Evolutionary conservation across 2,329 filamentous ascomycete species (phyloP), one percentile per base, ranked within the genome.

Genomic region (Aspergillus awamori): DNA sequence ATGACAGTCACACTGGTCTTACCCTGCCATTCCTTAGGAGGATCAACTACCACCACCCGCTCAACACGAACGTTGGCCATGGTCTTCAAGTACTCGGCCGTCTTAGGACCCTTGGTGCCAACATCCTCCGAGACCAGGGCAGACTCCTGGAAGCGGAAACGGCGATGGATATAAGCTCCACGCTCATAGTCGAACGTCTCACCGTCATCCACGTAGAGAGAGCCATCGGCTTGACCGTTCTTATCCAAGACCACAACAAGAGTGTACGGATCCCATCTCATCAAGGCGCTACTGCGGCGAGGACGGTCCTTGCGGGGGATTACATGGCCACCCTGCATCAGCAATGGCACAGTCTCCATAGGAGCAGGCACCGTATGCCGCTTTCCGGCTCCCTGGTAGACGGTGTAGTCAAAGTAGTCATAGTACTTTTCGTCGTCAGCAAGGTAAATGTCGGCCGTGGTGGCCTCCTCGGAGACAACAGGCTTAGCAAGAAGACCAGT

Each of bases 241-340:
- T 87, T 86, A 67, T 86, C 82, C 15, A 96, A 81, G 0, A 86
- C 85, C 2, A 98, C 83, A 2, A 99, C 88, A 1, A 99, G 86
- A 0, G 95, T 99, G 80, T 97, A 97, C 43, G 96, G 93, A 75
- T 99, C 95, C 77, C 88, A 96, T 70, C 87, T 90, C 95, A 98
- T 98, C 49, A 97, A 83, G 20, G 90, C 88, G 60, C 87, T 91
- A 60, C 92, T 96, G 62, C 94, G 88, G 59, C 95, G 87, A 4
- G 93, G 93, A 24, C 89, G 87, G 71, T 99, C 95, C 66, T 94
- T 92, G 60, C 95, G 91, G 2, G 93, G 89, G 70, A 98, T 89
- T 69, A 99, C 89, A 75, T 98, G 91, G 1, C 95, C 95, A 51
- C 92, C 94, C 67, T 90, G 92, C 90, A 98, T 95, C 48, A 99